phyloP scores from a whole-genome alignment of 78 protist genomes.

The Dictyostelium firmibasis region DNA sequence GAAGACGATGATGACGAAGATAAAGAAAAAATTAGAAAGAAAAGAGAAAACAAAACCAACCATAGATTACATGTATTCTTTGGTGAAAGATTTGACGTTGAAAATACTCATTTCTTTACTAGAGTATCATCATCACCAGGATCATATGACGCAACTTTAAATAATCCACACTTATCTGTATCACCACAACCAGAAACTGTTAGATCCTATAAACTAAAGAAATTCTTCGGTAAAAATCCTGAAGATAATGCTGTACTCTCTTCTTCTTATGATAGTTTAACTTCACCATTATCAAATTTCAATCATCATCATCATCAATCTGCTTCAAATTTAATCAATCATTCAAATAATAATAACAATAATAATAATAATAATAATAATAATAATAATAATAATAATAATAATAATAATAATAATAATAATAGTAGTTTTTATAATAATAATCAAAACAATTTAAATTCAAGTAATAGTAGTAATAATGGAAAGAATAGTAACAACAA shows the following conservation, averaged over 20 bases:
- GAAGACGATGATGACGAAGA: background rate
- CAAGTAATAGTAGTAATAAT: background rate
- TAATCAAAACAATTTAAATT: background rate
- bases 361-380: background rate
- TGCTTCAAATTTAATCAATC: background rate
- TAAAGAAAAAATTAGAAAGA: background rate
- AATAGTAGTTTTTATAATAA: background rate
- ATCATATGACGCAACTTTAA: background rate
- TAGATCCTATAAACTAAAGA: background rate
- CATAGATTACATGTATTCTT: conserved; percentile 52
- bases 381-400: background rate
- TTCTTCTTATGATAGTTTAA: background rate
- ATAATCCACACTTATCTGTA: background rate
- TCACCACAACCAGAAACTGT: conserved; percentile 54
- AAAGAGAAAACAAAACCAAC: background rate
- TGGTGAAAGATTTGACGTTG: conserved; percentile 72
- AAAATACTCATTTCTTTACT: background rate
- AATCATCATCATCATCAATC: background rate
- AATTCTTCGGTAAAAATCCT: conserved; percentile 39
- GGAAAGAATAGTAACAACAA: background rate
- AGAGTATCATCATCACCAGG: background rate
- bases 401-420: background rate
- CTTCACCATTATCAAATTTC: background rate
- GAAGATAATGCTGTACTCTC: background rate
- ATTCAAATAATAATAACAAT: background rate